Conservation (phyloP, 148 eudicot species). For the Heliamphora exappendiculata region DNA sequence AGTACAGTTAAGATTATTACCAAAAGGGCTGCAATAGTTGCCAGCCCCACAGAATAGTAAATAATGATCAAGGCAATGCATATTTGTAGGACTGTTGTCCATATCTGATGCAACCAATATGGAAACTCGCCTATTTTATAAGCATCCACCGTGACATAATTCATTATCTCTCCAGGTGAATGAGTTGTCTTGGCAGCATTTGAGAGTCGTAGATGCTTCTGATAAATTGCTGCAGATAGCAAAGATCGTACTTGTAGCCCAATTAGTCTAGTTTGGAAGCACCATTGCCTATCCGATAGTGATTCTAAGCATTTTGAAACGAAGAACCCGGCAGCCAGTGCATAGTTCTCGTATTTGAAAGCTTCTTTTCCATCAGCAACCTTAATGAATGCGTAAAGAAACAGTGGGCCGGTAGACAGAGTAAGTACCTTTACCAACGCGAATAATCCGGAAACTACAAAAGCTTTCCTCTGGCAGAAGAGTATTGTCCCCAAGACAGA, state of each 20-base stretch:
- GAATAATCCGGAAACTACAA: conserved; percentile 44
- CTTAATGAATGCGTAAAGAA: conserved; percentile 48
- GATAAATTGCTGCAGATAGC: conserved; percentile 44
- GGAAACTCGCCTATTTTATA: conserved; percentile 1
- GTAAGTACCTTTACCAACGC: conserved; percentile 43
- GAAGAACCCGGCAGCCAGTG: conserved; percentile 31
- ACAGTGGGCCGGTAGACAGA: conserved; percentile 45
- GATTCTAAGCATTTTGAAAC: conserved; percentile 32
- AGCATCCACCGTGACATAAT: conserved; percentile 3
- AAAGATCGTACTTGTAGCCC: conserved; percentile 42
- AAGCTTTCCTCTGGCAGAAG: conserved; percentile 35
- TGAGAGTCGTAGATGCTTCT: conserved; percentile 39
- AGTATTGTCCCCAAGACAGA: conserved; percentile 43
- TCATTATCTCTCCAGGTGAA: conserved; percentile 26
- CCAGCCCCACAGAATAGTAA: background rate
- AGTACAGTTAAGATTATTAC: background rate
- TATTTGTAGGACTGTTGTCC: background rate
- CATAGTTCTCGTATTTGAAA: conserved; percentile 36
- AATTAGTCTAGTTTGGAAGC: conserved; percentile 29
- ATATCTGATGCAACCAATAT: background rate
- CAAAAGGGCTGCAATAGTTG: background rate
- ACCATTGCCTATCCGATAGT: conserved; percentile 45
- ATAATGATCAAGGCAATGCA: background rate
- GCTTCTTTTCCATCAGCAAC: conserved; percentile 44
- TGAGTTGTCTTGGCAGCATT: background rate